Base-by-base conservation (phyloP, 306 rosid genomes). In the Quercus variabilis region DNA sequence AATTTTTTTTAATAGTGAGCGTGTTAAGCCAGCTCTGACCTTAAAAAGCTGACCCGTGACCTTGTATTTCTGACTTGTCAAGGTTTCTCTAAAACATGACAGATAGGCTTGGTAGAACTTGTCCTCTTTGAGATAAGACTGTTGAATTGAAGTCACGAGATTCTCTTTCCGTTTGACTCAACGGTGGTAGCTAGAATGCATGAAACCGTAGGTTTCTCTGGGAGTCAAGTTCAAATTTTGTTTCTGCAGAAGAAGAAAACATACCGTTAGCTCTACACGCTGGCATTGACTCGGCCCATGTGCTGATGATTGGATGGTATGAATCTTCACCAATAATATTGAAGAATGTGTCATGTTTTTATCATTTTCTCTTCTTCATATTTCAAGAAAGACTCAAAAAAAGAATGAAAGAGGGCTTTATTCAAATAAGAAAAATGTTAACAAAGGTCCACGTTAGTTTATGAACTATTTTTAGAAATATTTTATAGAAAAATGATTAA, bases 81-180 rank as follows among this genome's bases (percentile, higher is more conserved):
- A 3, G 6, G 30, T 58, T 58, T 20, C 1, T 9, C 12, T 12
- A 11, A 25, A 60, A 26, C 81, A 83, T 17, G 56, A 79, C 86
- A 79, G 78, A 55, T 55, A 15, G 69, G 55, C 17, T 17, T 54
- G 51, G 81, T 63, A 72, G 55, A 73, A 55, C 3, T 58, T 68
- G 75, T 26, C 38, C 13, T 12, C 13, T 9, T 56, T 7, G 46
- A 43, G 33, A 49, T 41, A 13, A 57, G 76, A 58, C 51, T 74
- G 33, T 56, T 59, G 35, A 21, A 73, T 67, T n/a, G 79, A 80
- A 85, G 78, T 51, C 57, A 65, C 52, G 12, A 78, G 71, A 82
- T 67, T 78, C 79, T 18, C 11, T 18, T 55, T 73, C 68, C 75
- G 21, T 2, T 58, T 30, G 14, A 3, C 8, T 20, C 55, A 13